Conservation (phyloP, 805 yeast species). For the Zygosaccharomyces bisporus region DNA sequence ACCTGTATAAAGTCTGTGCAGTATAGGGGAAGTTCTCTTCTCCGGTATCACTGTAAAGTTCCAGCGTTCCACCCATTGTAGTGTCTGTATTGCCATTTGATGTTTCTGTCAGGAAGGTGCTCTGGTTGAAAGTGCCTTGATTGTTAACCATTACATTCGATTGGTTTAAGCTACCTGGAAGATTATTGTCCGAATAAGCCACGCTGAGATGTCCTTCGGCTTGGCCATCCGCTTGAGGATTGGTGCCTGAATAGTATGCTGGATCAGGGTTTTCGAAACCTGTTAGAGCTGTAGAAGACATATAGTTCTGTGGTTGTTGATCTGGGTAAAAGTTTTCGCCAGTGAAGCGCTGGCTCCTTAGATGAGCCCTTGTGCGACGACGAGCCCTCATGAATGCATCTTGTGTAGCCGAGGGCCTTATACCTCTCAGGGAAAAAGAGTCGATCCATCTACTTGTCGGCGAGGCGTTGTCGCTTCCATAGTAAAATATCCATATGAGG, state of each 20-base stretch:
- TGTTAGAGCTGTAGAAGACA: constrained; percentile 53
- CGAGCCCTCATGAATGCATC: constrained; percentile 25
- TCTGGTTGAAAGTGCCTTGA: constrained; percentile 11
- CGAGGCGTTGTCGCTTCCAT: constrained; percentile 87
- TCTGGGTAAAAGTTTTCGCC: constrained; percentile 18
- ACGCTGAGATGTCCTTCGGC: constrained; percentile 3
- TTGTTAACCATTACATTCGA: constrained; percentile 16
- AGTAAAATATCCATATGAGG: constrained; percentile 79
- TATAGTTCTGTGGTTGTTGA: constrained; percentile 31
- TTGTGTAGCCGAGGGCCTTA: constrained; percentile 38
- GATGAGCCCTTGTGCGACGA: constrained; percentile 22
- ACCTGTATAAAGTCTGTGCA: constrained; percentile 82
- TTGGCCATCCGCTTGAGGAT: constrained; percentile 9
- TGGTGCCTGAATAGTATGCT: constrained; percentile 7
- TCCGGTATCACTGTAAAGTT: constrained; percentile 36
- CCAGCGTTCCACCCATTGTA: constrained; percentile 36
- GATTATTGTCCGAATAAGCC: constrained; percentile 5
- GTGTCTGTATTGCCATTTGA: constrained; percentile 34
- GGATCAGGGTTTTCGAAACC: constrained; percentile 55
- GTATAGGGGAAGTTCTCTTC: constrained; percentile 62
- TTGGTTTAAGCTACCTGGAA: constrained; percentile 17
- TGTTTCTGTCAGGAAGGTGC: constrained; percentile 29
- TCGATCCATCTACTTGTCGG: constrained; percentile 82
- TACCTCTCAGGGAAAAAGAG: constrained; percentile 63
- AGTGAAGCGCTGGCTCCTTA: constrained; percentile 12